phyloP scores from a whole-genome alignment of 306 rosid species.

The Oxytropis ochrocephala region DNA sequence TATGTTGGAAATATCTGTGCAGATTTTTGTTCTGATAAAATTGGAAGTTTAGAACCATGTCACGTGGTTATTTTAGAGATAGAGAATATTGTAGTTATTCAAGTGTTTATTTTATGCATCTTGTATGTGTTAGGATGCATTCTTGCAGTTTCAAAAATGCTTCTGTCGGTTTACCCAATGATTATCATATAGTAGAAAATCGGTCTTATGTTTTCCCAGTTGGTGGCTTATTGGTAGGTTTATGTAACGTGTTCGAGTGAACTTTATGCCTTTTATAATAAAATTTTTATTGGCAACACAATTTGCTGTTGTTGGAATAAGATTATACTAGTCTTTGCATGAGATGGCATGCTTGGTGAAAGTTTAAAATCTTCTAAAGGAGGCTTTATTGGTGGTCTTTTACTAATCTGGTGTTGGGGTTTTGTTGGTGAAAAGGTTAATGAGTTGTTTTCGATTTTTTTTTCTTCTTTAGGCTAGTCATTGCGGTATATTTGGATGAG shows the following conservation, averaged over 20 bases:
- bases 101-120: neutral
- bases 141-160: neutral
- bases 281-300: neutral
- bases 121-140: neutral
- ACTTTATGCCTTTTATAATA: neutral
- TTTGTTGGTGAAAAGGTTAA: neutral
- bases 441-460: neutral
- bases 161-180: neutral
- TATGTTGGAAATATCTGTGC: too few relatives aligned
- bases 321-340: neutral
- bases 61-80: neutral
- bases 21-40: neutral
- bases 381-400: slow-evolving; percentile 5
- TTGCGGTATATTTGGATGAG: too few relatives aligned
- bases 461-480: neutral
- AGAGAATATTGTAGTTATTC: neutral
- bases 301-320: slow-evolving; percentile 3
- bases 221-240: neutral
- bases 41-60: neutral
- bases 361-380: neutral
- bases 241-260: neutral
- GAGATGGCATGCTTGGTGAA: slow-evolving; percentile 7
- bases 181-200: neutral
- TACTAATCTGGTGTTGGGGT: neutral
- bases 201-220: neutral